Conservation (phyloP, 2,329 filamentous ascomycete species). For the Rhynchosporium graminicola region DNA sequence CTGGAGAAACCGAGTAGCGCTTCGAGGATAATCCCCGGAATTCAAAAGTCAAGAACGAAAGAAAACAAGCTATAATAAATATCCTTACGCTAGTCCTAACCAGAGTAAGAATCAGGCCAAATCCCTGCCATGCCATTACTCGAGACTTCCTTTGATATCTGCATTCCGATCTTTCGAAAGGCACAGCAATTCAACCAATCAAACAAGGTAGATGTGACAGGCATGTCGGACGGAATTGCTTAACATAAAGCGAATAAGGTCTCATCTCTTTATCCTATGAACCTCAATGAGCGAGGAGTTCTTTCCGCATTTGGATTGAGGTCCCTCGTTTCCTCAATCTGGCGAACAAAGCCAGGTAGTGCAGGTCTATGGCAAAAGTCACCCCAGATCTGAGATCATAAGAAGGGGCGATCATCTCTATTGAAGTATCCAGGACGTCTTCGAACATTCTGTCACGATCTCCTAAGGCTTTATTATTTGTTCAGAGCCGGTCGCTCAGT, state of each 20-base stretch:
- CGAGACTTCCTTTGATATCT: too few relatives aligned
- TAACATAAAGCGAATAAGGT: conserved; percentile 15
- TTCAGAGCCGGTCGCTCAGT: background rate
- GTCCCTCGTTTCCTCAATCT: conserved; percentile 4
- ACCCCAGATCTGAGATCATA: conserved; percentile 2
- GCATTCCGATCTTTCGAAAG: too few relatives aligned
- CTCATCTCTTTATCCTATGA: conserved; percentile 13
- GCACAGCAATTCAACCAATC: too few relatives aligned
- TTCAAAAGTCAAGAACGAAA: conserved; percentile 2
- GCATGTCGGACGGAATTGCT: conserved; percentile 15
- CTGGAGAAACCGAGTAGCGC: background rate
- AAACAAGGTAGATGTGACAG: background rate
- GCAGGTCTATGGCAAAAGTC: conserved; percentile 1
- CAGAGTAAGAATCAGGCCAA: too few relatives aligned
- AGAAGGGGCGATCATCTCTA: conserved; percentile 1
- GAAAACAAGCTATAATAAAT: too few relatives aligned
- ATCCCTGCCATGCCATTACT: too few relatives aligned
- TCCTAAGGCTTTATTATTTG: background rate
- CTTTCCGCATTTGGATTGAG: conserved; percentile 17
- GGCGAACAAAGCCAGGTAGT: conserved; percentile 7
- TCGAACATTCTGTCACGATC: background rate
- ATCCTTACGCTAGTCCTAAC: too few relatives aligned
- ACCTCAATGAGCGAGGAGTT: conserved; percentile 10
- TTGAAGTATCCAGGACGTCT: conserved; percentile 3
- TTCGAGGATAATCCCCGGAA: conserved; percentile 12